These are phyloP conservation scores for Populus alba DNA, from an alignment of 345 rosid genomes.

Conservation along the genomic window DNA sequence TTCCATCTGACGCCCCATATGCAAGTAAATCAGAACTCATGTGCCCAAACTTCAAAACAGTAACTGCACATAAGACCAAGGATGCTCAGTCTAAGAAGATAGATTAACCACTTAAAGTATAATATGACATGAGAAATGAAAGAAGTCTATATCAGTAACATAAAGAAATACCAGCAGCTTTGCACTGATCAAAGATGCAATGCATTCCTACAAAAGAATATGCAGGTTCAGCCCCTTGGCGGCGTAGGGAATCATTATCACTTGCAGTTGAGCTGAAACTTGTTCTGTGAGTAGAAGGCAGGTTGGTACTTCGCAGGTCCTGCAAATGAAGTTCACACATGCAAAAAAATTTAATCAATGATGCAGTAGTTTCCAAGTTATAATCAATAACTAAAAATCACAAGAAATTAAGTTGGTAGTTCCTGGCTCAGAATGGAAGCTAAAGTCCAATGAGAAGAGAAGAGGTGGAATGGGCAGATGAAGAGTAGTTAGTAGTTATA, in stretches of 20 bases:
- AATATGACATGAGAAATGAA: neutral
- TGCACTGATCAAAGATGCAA: constrained; percentile 93
- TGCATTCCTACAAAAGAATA: constrained; percentile 98
- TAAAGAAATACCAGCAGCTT: constrained; percentile 64
- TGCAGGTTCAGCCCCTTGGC: constrained; percentile 63
- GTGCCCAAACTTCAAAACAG: constrained; percentile 93
- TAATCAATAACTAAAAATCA: neutral
- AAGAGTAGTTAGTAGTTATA: neutral
- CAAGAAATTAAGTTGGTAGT: neutral
- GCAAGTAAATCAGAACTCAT: constrained; percentile 94
- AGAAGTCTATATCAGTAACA: neutral
- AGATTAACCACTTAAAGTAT: constrained; percentile 10
- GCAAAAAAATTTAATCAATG: neutral
- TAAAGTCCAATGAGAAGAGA: neutral
- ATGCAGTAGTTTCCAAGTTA: neutral
- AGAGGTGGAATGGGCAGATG: neutral
- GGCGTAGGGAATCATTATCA: constrained; percentile 60
- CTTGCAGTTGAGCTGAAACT: constrained; percentile 82
- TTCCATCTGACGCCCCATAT: constrained; percentile 94
- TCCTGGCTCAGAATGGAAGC: neutral
- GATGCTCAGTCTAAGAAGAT: constrained; percentile 5
- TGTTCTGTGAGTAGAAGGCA: constrained; percentile 62
- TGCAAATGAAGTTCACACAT: constrained; percentile 31
- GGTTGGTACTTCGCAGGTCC: constrained; percentile 65
- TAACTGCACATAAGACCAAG: constrained; percentile 53